Base-by-base conservation (phyloP, 805 yeast genomes). In the Lachancea lanzarotensis region DNA sequence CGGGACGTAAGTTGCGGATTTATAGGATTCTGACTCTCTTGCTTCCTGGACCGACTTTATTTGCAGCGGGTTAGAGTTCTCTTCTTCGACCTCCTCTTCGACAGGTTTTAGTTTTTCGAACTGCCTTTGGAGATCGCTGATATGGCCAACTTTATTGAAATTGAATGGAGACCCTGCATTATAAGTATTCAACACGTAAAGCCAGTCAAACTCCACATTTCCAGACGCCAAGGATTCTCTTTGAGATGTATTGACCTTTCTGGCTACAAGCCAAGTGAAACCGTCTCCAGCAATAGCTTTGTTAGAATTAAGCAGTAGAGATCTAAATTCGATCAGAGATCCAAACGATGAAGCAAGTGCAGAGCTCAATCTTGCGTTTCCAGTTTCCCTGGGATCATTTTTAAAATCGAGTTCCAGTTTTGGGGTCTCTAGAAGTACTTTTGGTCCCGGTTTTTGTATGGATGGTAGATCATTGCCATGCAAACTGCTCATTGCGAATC, bases 91-190 rank as follows among this genome's bases (percentile, higher is more conserved):
- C 1, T 33, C 35, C 13, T 44, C 47, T 5, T 37, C 52, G n/a
- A 35, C 11, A 4, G 45, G 49, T 29, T 50, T 51, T 17, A 54
- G 45, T 27, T 42, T 49, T 3, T 51, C 46, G 33, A 54, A 53
- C 45, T 59, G 64, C 35, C 53, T 50, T 25, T 53, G 52, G 42
- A 60, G 45, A 7, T 53, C 60, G 27, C 49, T 46, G 29, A 73
- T 36, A 68, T 69, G 54, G 59, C 67, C 53, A 73, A 61, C 63
- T 74, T 80, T 49, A 75, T 81, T 42, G 73, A 72, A 62, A 39
- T 82, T 76, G 53, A 81, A 82, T 26, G 96, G 95, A 6, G 86
- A 74, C 4, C 98, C 98, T 5, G 90, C 81, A 59, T 87, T 88
- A 66, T 88, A 88, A n/a, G 96, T 83, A 65, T 88, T 84, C 45